Base-by-base conservation (phyloP, 139 green algal species). In the Chlamydomonas sp. region DNA sequence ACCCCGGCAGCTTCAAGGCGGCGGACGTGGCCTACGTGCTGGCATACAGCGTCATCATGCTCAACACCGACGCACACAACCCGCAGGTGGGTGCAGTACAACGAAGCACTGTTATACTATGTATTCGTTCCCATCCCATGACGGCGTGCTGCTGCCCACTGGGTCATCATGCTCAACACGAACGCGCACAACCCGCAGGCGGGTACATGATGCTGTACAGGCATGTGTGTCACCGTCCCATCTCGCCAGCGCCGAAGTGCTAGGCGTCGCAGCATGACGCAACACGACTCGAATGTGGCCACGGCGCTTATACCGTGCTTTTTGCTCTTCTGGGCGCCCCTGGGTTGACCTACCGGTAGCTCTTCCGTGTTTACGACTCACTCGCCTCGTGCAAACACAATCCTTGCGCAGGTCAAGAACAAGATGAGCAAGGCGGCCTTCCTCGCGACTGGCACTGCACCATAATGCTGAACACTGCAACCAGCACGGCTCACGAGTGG, bases 11-110 rank as follows among this genome's bases (percentile, higher is more conserved):
- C 61, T 99, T 99, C 92, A 97, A 97, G 89, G 96, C 85, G 18
- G 98, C 98, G 1, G 98, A 99, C 86, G 98, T 98, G 64, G 98
- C 96, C 10, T 99, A 99, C 88, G 97, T 99, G 90, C 94, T 99
- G 75, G 97, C 97, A 58, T 99, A 99, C 93, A 97, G 93, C 12
- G 97, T 99, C 82, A 99, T 99, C 95, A 99, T 99, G 98, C 96
- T 99, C 89, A 99, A 99, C 96, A 99, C 98, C 2, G 98, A 99
- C 90, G 97, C 97, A 31, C 98, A 99, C 95, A 99, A 99, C 92
- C 95, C 59, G 58, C 74, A 85, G 79, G 78, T 83, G 78, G 18
- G 77, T 58, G 57, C 4, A 60, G 59, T 57, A 4, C 59, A 2
- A 60, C 6, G 5, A 31, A 20, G 20, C 6, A 78, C 7, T n/a